Conservation (phyloP, 2,329 filamentous ascomycete genomes). For the Diplocarpon mali region DNA sequence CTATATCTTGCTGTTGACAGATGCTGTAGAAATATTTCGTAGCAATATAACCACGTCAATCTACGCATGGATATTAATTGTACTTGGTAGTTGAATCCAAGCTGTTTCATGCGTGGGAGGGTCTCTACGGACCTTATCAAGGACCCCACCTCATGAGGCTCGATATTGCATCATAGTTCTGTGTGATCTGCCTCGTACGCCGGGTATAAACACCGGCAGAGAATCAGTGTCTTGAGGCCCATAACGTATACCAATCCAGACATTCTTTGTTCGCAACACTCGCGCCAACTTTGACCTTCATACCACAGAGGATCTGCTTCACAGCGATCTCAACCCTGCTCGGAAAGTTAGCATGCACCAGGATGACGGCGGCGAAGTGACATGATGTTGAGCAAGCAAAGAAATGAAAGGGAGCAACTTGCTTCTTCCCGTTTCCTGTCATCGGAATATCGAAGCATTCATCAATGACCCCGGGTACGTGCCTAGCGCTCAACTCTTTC, state of each 20-base stretch:
- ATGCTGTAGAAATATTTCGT: no score
- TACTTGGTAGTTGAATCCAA: no score
- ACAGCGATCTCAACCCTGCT: conserved; percentile 80
- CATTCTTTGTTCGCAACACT: conserved; percentile 89
- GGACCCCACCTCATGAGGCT: no score
- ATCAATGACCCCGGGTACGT: conserved; percentile 77
- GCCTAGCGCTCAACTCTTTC: conserved; percentile 72
- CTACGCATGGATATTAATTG: no score
- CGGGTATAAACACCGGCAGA: background rate
- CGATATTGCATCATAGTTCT: no score
- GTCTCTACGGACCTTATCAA: no score
- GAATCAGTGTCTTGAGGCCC: conserved; percentile 38
- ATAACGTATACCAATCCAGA: conserved; percentile 76
- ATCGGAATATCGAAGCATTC: conserved; percentile 72
- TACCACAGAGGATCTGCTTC: conserved; percentile 86
- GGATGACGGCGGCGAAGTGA: no score
- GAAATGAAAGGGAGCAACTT: conserved; percentile 31
- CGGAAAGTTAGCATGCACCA: background rate
- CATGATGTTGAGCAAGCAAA: background rate
- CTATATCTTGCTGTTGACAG: no score
- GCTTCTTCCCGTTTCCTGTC: conserved; percentile 94
- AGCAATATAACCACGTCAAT: no score
- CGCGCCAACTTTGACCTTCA: conserved; percentile 78
- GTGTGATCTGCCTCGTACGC: no score
- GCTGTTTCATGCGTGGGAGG: no score